Evolutionary conservation across 768 basidiomycete genomes (phyloP).

Genomic region (Kwoniella sp.): DNA sequence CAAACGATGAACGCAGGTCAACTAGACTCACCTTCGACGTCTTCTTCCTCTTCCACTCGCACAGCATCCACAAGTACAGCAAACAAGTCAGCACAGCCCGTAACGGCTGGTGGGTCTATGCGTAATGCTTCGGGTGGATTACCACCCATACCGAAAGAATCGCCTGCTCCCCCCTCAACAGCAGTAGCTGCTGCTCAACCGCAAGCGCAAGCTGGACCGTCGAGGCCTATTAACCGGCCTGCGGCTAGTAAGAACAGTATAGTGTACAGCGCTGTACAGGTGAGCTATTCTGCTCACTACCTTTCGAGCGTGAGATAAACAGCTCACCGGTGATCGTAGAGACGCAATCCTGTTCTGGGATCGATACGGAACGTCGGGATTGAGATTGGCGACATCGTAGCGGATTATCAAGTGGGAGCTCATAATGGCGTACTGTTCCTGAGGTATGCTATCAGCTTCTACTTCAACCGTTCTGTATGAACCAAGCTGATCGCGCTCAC

Average conservation of each 20-base stretch:
- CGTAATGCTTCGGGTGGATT: slow-evolving; percentile 29
- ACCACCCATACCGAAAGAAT: slow-evolving; percentile 23
- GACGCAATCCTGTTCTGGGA: slow-evolving; percentile 86
- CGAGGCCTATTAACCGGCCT: slow-evolving; percentile 39
- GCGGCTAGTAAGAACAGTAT: slow-evolving; percentile 50
- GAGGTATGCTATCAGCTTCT: slow-evolving; percentile 61
- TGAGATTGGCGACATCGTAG: slow-evolving; percentile 89
- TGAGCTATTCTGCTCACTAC: slow-evolving; percentile 26
- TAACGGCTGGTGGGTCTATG: neutral
- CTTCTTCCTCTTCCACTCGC: neutral
- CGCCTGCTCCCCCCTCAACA: slow-evolving; percentile 2
- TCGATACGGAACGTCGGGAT: slow-evolving; percentile 84
- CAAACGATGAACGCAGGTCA: slow-evolving; percentile 8
- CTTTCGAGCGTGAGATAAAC: no score
- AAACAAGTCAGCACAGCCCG: neutral
- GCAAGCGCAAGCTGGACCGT: slow-evolving; percentile 13
- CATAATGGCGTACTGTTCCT: slow-evolving; percentile 91
- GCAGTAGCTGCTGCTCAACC: neutral
- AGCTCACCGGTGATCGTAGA: slow-evolving; percentile 57
- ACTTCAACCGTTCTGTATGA: no score
- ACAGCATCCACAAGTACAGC: neutral
- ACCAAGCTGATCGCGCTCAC: no score
- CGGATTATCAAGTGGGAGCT: slow-evolving; percentile 92
- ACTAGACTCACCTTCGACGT: slow-evolving; percentile 4
- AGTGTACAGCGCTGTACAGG: slow-evolving; percentile 52